Evolutionary conservation across 2,329 filamentous ascomycete species (phyloP), one percentile per base, ranked within the genome.

Genomic region (Aspergillus intermedius): DNA sequence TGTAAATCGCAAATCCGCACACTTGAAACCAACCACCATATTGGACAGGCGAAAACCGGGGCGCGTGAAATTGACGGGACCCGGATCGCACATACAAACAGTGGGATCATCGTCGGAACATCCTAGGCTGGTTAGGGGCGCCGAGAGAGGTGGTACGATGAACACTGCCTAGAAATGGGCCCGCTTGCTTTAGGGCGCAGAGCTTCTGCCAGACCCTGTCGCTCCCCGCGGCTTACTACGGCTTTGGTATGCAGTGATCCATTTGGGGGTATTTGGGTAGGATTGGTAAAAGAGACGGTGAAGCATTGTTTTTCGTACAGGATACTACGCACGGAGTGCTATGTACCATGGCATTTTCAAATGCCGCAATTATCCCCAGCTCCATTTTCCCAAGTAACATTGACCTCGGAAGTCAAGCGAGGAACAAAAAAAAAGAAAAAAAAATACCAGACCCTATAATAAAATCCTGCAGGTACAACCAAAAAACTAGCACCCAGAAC

Each of bases 101-200:
- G 23, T 43, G 41, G 41, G 41, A 43, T 43, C 41, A 43, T 43
- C 41, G 15, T 28, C 41, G 22, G 41, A 43, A 25, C n/a, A 28
- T 9, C 41, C 22, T 28, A 25, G 23, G 13, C 12, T 12, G 41
- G 41, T 43, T 10, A 43, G 15, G 12, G 23, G n/a, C 22, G 7
- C 41, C 41, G 41, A 28, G 22, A n/a, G 22, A 13, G 7, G 41
- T 25, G 41, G 39, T 9, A 41, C 19, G 35, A 44, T 42, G 13
- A 17, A 13, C 34, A 12, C 25, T 10, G 10, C 25, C 9, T 30
- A 4, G 25, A 10, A 35, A 35, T 35, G 34, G 34, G 34, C 8
- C 34, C 15, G 34, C 7, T 35, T n/a, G 15, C 34, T 30, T 30
- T 30, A 30, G 25, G 25, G 25, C 25, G 25, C 10, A 30, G 10